Percentiles rank a stretch among this genome's conserved stretches.
phyloP scores from a whole-genome alignment of 345 rosid genomes.

The Rhodamnia rubescens region DNA sequence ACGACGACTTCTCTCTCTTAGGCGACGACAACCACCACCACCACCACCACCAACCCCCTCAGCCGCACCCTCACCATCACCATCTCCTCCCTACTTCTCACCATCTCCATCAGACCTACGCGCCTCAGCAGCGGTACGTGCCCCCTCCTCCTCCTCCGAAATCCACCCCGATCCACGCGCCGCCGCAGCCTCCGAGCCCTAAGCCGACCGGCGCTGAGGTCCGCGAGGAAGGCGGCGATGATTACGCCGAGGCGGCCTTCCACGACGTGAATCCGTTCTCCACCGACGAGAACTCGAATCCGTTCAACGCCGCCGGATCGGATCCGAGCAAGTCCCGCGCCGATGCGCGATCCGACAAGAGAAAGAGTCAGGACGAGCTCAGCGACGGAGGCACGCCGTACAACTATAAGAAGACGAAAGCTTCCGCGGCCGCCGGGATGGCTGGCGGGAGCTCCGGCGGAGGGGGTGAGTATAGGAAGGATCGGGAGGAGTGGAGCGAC shows the following conservation, averaged over 20 bases:
- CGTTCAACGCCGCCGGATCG: constrained; percentile 15
- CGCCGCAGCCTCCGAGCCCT: constrained; percentile 13
- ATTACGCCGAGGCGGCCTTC: constrained; percentile 36
- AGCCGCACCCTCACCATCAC: constrained; percentile 6
- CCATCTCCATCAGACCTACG: constrained; percentile 24
- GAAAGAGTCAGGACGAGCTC: constrained; percentile 41
- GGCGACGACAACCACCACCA: constrained; percentile 47
- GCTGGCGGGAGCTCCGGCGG: constrained; percentile 9
- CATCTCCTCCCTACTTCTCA: constrained; percentile 7
- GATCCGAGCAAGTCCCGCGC: constrained; percentile 7
- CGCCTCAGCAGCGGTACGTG: constrained; percentile 26
- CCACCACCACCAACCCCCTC: constrained; percentile 13
- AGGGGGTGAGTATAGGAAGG: constrained; percentile 61
- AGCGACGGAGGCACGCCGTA: constrained; percentile 50
- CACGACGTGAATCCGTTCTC: constrained; percentile 37
- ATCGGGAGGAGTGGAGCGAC: constrained; percentile 93
- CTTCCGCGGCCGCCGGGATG: constrained; percentile 20
- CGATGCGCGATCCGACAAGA: constrained; percentile 40
- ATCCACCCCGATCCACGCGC: constrained; percentile 29
- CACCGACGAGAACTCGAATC: constrained; percentile 20
- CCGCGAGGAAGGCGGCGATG: constrained; percentile 27
- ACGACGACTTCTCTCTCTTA: constrained; percentile 75
- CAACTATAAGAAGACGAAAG: constrained; percentile 36
- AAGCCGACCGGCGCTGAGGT: constrained; percentile 16
- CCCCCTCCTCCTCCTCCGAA: not conserved